Evolutionary conservation across 257 asterid species (phyloP).

Genomic region (Solanum boliviense): DNA sequence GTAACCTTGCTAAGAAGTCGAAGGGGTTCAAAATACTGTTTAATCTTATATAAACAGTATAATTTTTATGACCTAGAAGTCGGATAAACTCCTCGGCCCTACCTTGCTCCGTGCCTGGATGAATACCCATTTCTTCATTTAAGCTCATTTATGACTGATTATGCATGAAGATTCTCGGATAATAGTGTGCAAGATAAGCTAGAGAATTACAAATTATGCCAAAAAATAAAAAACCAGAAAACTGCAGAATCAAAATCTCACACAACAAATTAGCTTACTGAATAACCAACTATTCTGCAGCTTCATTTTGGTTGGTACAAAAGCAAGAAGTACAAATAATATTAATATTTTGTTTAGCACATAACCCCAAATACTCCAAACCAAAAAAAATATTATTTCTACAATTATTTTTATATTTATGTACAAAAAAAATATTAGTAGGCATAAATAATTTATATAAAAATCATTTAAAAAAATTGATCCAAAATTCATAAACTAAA

Average conservation of each 20-base stretch:
- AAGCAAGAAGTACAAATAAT: neutral
- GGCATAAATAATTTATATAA: neutral
- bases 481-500: neutral
- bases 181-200: neutral
- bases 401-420: too few relatives aligned
- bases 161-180: neutral
- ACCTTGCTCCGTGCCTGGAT: neutral
- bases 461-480: too few relatives aligned
- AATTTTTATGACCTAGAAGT: neutral
- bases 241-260: too few relatives aligned
- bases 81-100: neutral
- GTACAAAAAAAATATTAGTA: too few relatives aligned
- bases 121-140: neutral
- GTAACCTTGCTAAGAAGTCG: too few relatives aligned
- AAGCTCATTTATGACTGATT: neutral
- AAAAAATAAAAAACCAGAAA: too few relatives aligned
- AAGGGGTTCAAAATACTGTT: neutral
- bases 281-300: too few relatives aligned
- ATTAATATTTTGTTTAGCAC: neutral
- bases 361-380: neutral
- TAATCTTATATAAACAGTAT: too few relatives aligned
- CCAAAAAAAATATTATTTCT: neutral
- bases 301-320: too few relatives aligned
- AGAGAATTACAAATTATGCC: too few relatives aligned
- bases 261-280: too few relatives aligned